Evolutionary conservation across 2,329 filamentous ascomycete genomes (phyloP), one percentile per base, ranked within the genome.

Genomic region (Pestalotiopsis fici): DNA sequence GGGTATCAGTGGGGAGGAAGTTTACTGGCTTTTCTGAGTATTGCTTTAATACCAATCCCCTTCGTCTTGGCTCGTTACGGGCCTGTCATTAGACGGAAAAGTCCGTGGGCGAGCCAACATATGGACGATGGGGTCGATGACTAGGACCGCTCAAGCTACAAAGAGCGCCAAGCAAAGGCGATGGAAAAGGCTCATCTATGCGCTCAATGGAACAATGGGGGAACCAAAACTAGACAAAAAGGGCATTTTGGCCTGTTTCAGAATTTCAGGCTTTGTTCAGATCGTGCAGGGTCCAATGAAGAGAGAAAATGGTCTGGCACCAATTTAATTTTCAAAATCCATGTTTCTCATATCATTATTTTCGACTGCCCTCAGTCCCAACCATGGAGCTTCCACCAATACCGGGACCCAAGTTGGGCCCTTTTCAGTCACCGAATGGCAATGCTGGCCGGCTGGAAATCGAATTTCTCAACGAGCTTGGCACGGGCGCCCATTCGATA

Each of bases 1-100:
- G 80, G 80, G 1, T 75, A 80, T 47, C 75, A 76, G 28, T 80
- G 79, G 76, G 79, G 78, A 3, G 76, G 71, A 2, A 79, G 76
- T 25, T 69, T 78, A 3, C 72, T 82, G 5, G 80, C 74, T 0
- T 77, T 77, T 28, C 71, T 82, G 5, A 75, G 76, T 0, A 67
- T 82, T 23, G 69, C 74, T 1, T 69, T 82, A 62, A 70, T 79
- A 28, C 79, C 79, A 0, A 77, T 76, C 37, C 76, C 75, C 3
- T 77, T 78, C 59, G 67, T 78, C 2, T 62, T 77, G 11, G 71
- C 69, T 13, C 68, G 67, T 21, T 72, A 73, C 31, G 75, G 75
- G 4, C 63, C 66, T 7, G 64, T 70, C 12, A 59, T 78, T 15
- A 69, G 76, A 21, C 71, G 69, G 55, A 73, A 64, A 21, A 77